Base-by-base conservation (phyloP, 2,329 filamentous ascomycete genomes). In the Moelleriella libera region DNA sequence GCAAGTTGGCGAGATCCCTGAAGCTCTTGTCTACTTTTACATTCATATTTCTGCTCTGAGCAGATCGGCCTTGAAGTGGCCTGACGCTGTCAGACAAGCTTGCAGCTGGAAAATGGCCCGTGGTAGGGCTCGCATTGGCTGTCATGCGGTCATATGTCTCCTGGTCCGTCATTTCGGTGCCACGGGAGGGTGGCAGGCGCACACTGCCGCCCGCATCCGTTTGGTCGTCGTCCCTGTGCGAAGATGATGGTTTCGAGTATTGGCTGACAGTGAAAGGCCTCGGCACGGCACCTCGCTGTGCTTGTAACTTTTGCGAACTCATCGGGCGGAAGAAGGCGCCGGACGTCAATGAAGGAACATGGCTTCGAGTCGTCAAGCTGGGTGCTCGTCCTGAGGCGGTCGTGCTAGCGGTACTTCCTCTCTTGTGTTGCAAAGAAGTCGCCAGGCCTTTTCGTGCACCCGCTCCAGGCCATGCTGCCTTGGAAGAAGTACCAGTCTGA, bases 281-380 rank as follows among this genome's bases (percentile, higher is more conserved):
- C 39, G 68, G 60, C 7, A 65, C 74, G 53, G 82, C 78, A 52
- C 59, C 81, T 62, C 90, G 76, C 65, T 97, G 92, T 47, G 88
- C 88, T 66, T 97, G 90, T 45, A 97, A 71, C 62, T 88, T 84
- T 63, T 95, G 88, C 29, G 90, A 94, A 67, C 89, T 97, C 88
- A 98, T 94, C 40, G 92, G 92, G 28, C 83, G 84, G 61, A 94
- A 95, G 68, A 98, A 97, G 47, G 87, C 90, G 59, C 90, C 85
- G 12, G 88, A 88, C 3, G 88, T 83, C 47, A 98, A 70, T 2
- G 85, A 88, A 1, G 92, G 89, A 21, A 94, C 88, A 70, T 98
- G 92, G 41, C 86, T 92, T 58, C 83, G 78, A 60, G 83, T 88
- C 43, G 83, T 73, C 41, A 85, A 74, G 54, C 82, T 90, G 3